Conservation (phyloP, 306 rosid species). For the Vigna reflexopilosa region DNA sequence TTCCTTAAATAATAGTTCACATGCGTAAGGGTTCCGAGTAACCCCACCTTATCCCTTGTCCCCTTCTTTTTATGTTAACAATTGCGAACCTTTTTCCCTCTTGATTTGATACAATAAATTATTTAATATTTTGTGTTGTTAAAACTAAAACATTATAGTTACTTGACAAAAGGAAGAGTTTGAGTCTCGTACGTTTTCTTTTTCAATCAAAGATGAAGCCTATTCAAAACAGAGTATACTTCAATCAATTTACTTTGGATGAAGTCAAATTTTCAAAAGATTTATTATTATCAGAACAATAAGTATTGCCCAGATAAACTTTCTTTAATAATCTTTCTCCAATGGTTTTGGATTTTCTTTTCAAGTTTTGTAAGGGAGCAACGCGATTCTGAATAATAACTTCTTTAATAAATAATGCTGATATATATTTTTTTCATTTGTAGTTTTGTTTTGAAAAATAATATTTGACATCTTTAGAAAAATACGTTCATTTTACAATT, state of each 20-base stretch:
- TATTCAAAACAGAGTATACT: background rate
- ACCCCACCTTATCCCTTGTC: conserved; percentile 12
- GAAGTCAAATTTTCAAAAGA: background rate
- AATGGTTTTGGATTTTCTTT: too few species aligned
- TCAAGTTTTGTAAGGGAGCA: too few species aligned
- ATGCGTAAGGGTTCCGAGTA: background rate
- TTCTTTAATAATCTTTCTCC: too few species aligned
- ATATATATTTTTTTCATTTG: too few species aligned
- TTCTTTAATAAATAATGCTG: too few species aligned
- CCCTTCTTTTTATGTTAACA: conserved; percentile 1
- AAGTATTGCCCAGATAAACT: too few species aligned
- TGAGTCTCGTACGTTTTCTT: background rate
- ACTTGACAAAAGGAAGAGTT: background rate
- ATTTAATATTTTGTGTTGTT: background rate
- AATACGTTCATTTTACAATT: too few species aligned
- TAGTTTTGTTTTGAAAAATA: too few species aligned
- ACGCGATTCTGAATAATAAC: too few species aligned
- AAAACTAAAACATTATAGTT: background rate
- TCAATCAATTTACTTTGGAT: background rate
- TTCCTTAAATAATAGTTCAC: background rate
- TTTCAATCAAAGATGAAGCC: background rate
- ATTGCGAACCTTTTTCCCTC: background rate
- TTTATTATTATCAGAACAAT: too few species aligned
- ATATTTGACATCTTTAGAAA: too few species aligned
- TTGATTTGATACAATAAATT: background rate